Base-by-base conservation (phyloP, 2,329 filamentous ascomycete genomes). In the Colletotrichum cordylinicola region DNA sequence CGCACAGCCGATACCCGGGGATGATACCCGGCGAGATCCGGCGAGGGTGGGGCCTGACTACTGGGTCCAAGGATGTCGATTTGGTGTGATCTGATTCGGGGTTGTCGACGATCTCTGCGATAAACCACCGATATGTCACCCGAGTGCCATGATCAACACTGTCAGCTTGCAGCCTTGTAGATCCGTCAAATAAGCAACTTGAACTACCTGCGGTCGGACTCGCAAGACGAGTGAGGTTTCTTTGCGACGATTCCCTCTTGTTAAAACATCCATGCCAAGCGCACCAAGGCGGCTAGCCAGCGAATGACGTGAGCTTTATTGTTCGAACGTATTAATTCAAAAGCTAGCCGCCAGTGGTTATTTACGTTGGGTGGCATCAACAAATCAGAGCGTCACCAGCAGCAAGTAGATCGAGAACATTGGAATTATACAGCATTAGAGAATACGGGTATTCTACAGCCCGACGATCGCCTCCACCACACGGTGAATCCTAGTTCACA, bases 361-460 rank as follows among this genome's bases (percentile, higher is more conserved):
- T n/a, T 29, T 15, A 29, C 8, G 24, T 37, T 39, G 24, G 24
- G 24, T 27, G 4, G 4, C 24, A 24, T 67, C 65, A 29, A 61
- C 43, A 3, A 24, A 12, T 16, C 37, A 27, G 16, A 37, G 15
- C 18, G 52, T 29, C 52, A n/a, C 27, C 9, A 37, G 27, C 35
- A 48, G 29, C 48, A 64, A n/a, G 31, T 21, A 21, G 18, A 27
- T n/a, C 29, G 60, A 65, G 58, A 43, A 43, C n/a, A 33, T n/a
- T 71, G 73, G 80, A 83, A 83, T 84, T 84, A 84, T 83, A 84
- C 82, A 84, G 81, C 82, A 84, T 79, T 81, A 83, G 79, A 84
- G 83, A 83, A 82, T 82, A 81, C 79, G 80, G 70, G 55, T 78
- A 78, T 77, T 77, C 72, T 66, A 75, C 75, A 75, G 56, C 72